Evolutionary conservation across 495 filamentous ascomycete genomes (phyloP), one percentile per base, ranked within the genome.

Genomic region (Aspergillus panamensis): DNA sequence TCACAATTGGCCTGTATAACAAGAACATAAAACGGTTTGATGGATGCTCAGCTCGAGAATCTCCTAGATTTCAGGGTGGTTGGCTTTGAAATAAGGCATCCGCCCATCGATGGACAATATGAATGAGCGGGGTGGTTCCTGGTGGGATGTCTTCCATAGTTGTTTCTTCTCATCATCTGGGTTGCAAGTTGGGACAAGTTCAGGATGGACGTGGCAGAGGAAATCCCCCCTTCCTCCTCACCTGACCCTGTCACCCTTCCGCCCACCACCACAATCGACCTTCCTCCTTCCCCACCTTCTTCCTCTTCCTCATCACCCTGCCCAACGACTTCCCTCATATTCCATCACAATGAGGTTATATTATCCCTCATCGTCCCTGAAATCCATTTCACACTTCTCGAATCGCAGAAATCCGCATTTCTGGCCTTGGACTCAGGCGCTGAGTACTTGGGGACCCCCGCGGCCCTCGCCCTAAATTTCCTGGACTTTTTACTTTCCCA

Each of bases 201-300:
- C 52, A 51, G 51, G 37, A 60, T 60, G 58, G 48, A 35, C 29
- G 31, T 52, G 52, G 60, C 29, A 52, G 60, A 51, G 49, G 51
- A 40, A 16, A 8, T 12, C 2, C 40, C 39, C 16, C 12, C 44
- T 25, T 25, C 25, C 3, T 19, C 10, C 9, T 42, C 56, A 45
- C 53, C 48, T 57, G 57, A 57, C 42, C 48, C 53, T n/a, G n/a
- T n/a, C 39, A 8, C 29, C 14, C 19, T 20, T 8, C 35, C 48
- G 32, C 29, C 56, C 45, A 39, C 19, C 20, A 10, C 40, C 14
- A 29, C 48, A 32, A 16, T 10, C 10, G 12, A n/a, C 10, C 35
- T 6, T 31, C 25, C 50, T 57, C 10, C 57, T 42, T 33, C 53
- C 42, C 51, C 57, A 4, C 52, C 54, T 17, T 45, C 51, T 10